phyloP scores from a whole-genome alignment of 1,139 yeast genomes.

The Pichia sp. region DNA sequence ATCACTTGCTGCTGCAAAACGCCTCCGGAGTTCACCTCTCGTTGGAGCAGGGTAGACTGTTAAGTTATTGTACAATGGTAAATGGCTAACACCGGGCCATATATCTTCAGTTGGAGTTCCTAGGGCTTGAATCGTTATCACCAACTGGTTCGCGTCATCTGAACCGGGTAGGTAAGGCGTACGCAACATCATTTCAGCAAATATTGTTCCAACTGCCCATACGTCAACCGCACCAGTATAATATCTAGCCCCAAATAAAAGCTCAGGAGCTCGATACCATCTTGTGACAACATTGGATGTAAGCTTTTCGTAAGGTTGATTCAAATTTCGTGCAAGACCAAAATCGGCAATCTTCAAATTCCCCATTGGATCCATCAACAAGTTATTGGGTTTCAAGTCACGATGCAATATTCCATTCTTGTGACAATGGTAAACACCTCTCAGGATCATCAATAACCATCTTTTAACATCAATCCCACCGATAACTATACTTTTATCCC shows the following conservation, averaged over 20 bases:
- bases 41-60: slow-evolving; percentile 80
- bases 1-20: slow-evolving; percentile 92
- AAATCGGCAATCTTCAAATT: slow-evolving; percentile 92
- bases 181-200: slow-evolving; percentile 92
- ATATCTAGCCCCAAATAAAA: slow-evolving; percentile 81
- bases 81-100: slow-evolving; percentile 85
- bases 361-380: slow-evolving; percentile 80
- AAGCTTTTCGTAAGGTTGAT: slow-evolving; percentile 70
- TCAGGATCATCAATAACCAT: slow-evolving; percentile 87
- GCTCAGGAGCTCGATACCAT: slow-evolving; percentile 96
- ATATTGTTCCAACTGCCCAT: slow-evolving; percentile 95
- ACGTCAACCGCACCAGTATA: slow-evolving; percentile 85
- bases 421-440: slow-evolving; percentile 96
- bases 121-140: slow-evolving; percentile 84
- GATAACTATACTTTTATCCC: slow-evolving; percentile 70
- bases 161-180: slow-evolving; percentile 93
- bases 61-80: slow-evolving; percentile 69
- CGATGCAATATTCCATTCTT: slow-evolving; percentile 85
- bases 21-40: slow-evolving; percentile 66
- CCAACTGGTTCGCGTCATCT: slow-evolving; percentile 84
- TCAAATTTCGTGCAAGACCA: slow-evolving; percentile 84
- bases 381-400: slow-evolving; percentile 77
- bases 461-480: slow-evolving; percentile 85
- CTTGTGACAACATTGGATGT: slow-evolving; percentile 94
- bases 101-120: slow-evolving; percentile 92